Conservation (phyloP, 116 monocot species). For the Dioscorea cayenensis region DNA sequence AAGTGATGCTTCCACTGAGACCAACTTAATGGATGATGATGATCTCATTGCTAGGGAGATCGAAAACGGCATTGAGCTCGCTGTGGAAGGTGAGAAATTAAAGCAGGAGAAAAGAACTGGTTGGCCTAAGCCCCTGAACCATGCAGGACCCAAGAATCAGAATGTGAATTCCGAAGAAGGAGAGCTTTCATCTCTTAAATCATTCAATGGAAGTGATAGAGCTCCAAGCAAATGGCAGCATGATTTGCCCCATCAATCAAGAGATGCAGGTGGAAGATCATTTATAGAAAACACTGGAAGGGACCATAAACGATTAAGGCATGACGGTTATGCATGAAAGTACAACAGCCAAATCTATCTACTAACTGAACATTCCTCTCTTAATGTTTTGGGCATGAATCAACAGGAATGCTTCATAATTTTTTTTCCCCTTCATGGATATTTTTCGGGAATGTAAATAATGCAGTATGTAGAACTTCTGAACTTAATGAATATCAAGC, state of each 20-base stretch:
- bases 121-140: conserved; percentile 8
- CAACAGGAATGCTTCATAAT: too few species aligned
- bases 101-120: conserved; percentile 10
- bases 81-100: conserved; percentile 16
- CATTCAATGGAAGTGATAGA: neutral
- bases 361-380: too few species aligned
- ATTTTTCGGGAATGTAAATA: too few species aligned
- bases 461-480: too few species aligned
- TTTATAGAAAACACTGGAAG: conserved; percentile 10
- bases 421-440: too few species aligned
- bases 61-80: conserved; percentile 17
- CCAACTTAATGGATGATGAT: conserved; percentile 16
- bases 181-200: conserved; percentile 20
- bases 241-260: neutral
- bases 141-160: too few species aligned
- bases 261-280: conserved; percentile 1
- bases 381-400: too few species aligned
- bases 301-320: conserved; percentile 8
- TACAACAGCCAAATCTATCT: too few species aligned
- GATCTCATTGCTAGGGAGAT: conserved; percentile 28
- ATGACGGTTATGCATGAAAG: neutral
- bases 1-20: neutral
- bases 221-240: neutral
- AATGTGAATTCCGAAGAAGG: conserved; percentile 20
- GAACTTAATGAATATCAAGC: too few species aligned